A percentile compares a stretch with the other conserved stretches of the same genome.
These are phyloP conservation scores for Fusarium albidum DNA, from an alignment of 2,329 filamentous ascomycete genomes.

Conservation along the genomic window DNA sequence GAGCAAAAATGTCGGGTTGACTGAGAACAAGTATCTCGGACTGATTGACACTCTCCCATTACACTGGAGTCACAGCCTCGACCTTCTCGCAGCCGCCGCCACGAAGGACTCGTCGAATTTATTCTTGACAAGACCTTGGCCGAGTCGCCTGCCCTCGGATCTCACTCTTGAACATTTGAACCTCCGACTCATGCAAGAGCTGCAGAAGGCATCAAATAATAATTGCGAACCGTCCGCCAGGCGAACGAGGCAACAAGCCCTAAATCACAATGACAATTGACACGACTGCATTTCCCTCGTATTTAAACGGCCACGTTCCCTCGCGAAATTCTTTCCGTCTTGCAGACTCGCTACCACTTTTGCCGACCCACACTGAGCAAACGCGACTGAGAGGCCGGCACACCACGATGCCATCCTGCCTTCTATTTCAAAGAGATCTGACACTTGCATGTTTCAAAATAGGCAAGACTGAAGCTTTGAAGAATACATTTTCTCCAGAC, in stretches of 20 bases:
- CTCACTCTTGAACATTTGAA: neutral
- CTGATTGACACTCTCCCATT: too few species aligned
- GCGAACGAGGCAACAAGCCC: constrained; percentile 25
- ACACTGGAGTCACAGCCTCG: too few species aligned
- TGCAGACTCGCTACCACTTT: neutral
- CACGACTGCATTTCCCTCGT: constrained; percentile 5
- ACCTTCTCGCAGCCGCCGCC: too few species aligned
- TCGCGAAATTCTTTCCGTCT: neutral
- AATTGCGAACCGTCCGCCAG: constrained; percentile 27
- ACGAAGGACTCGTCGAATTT: too few species aligned
- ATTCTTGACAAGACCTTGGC: too few species aligned
- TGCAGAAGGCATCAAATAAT: constrained; percentile 23
- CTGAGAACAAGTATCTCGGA: neutral
- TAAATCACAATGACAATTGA: constrained; percentile 22
- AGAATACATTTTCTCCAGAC: too few species aligned
- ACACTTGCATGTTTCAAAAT: too few species aligned
- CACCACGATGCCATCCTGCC: neutral
- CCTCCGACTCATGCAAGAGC: constrained; percentile 27
- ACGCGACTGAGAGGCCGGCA: neutral
- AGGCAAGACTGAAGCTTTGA: too few species aligned
- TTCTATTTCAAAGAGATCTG: neutral
- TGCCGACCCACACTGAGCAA: constrained; percentile 1
- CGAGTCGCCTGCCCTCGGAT: neutral
- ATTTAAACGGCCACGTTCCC: constrained; percentile 27
- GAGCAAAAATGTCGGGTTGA: constrained; percentile 38